Percentiles rank a stretch among this genome's conserved stretches.
Conservation (phyloP, 2,329 filamentous ascomycete genomes). For the Aspergillus persii region DNA sequence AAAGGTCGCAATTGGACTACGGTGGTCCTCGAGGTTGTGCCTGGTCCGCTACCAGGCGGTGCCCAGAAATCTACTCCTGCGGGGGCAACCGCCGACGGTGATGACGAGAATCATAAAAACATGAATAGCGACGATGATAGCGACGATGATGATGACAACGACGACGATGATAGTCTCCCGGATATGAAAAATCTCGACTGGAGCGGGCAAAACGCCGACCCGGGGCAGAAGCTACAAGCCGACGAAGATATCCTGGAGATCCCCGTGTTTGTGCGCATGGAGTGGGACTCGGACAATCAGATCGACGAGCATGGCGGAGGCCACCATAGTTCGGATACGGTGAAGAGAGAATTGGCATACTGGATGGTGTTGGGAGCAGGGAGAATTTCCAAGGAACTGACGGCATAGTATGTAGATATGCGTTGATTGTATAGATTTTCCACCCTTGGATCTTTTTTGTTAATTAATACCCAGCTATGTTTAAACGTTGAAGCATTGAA, state of each 20-base stretch:
- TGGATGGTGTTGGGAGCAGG: slow-evolving; percentile 93
- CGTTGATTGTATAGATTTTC: slow-evolving; percentile 9
- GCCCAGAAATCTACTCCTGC: slow-evolving; percentile 22
- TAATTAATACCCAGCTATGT: background rate
- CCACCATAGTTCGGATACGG: slow-evolving; percentile 61
- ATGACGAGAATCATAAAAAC: slow-evolving; percentile 19
- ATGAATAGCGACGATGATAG: slow-evolving; percentile 30
- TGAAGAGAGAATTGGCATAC: slow-evolving; percentile 86
- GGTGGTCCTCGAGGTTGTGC: slow-evolving; percentile 89
- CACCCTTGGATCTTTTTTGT: background rate
- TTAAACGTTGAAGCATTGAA: background rate
- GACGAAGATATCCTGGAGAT: slow-evolving; percentile 76
- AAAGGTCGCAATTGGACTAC: slow-evolving; percentile 91
- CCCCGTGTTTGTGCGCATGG: slow-evolving; percentile 86
- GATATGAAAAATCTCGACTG: slow-evolving; percentile 24
- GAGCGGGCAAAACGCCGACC: slow-evolving; percentile 18
- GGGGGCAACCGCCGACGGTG: slow-evolving; percentile 9
- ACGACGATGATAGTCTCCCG: slow-evolving; percentile 27
- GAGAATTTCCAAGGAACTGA: slow-evolving; percentile 36
- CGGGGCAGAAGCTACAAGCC: slow-evolving; percentile 32
- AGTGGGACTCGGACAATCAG: slow-evolving; percentile 72
- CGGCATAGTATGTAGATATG: slow-evolving; percentile 4
- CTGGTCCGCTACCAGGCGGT: slow-evolving; percentile 38
- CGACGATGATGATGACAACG: slow-evolving; percentile 30
- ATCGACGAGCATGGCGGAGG: slow-evolving; percentile 36